A percentile compares a stretch with the other conserved stretches of the same genome.
Evolutionary conservation across 257 asterid species (phyloP).

Genomic region (Nicotiana noctiflora): DNA sequence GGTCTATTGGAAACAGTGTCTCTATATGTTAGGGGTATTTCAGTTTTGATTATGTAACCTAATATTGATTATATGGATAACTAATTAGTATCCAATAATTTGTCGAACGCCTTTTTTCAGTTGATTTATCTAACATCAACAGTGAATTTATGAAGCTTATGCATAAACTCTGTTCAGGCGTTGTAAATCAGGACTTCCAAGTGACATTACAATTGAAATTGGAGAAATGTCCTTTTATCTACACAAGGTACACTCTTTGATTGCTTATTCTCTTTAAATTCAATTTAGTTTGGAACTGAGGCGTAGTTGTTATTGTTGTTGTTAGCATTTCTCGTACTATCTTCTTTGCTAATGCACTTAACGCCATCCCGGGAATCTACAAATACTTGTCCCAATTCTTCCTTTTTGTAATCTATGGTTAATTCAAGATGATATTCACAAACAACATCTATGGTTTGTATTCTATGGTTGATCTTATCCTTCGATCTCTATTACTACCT

Average conservation of each 20-base stretch:
- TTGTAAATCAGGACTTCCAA: constrained; percentile 69
- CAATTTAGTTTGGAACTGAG: neutral
- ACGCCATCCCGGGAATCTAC: neutral
- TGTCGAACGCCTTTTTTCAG: neutral
- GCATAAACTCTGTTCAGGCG: constrained; percentile 36
- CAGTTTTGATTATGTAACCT: neutral
- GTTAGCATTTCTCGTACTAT: neutral
- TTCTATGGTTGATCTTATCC: too few species aligned
- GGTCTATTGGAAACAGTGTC: too few species aligned
- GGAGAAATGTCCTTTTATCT: constrained; percentile 88
- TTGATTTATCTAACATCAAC: neutral
- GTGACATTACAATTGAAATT: constrained; percentile 69
- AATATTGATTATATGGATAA: too few species aligned
- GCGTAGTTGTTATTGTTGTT: too few species aligned
- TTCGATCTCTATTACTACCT: too few species aligned
- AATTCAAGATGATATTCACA: too few species aligned
- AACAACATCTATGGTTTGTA: too few species aligned
- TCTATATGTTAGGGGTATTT: too few species aligned
- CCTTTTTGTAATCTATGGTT: neutral
- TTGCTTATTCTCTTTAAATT: neutral
- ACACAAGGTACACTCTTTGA: constrained; percentile 53
- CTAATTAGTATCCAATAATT: neutral
- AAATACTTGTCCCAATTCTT: neutral
- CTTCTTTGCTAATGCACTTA: neutral
- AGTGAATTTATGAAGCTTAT: neutral